A percentile compares a stretch with the other conserved stretches of the same genome.
Evolutionary conservation across 805 yeast genomes (phyloP).

Genomic region (Schizosaccharomyces lindneri): DNA sequence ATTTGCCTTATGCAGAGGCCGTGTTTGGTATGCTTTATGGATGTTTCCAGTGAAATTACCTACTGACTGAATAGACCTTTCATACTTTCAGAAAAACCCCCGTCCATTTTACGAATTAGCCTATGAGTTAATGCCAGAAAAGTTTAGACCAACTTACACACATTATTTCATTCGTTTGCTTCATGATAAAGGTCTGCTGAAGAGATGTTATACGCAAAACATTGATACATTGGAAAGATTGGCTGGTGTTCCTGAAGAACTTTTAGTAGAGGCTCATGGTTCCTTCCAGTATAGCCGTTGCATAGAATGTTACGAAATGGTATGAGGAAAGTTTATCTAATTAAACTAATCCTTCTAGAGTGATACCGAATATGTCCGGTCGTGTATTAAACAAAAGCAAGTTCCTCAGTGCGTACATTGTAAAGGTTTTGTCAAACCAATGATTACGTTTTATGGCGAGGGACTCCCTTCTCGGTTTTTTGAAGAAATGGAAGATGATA

Average conservation of each 20-base stretch:
- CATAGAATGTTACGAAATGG: constrained; percentile 39
- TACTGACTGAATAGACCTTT: constrained; percentile 11
- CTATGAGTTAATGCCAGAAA: constrained; percentile 68
- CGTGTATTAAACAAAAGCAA: constrained; percentile 9
- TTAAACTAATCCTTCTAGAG: not conserved
- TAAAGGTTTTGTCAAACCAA: constrained; percentile 64
- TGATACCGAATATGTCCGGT: constrained; percentile 3
- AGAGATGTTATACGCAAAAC: constrained; percentile 29
- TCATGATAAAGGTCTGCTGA: constrained; percentile 34
- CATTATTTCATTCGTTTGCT: constrained; percentile 48
- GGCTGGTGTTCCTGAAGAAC: constrained; percentile 45
- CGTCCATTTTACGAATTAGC: constrained; percentile 68
- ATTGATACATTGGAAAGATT: constrained; percentile 62
- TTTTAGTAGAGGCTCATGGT: constrained; percentile 80
- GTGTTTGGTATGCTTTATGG: constrained; percentile 45
- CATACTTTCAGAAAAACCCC: constrained; percentile 50
- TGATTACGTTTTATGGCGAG: constrained; percentile 81
- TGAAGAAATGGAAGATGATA: constrained; percentile 36
- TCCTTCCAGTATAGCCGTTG: constrained; percentile 73
- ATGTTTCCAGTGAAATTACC: too few species aligned
- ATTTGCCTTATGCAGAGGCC: constrained; percentile 82
- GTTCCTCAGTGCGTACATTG: constrained; percentile 34
- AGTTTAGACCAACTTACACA: constrained; percentile 58
- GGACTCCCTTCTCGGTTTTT: constrained; percentile 49
- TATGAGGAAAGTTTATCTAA: constrained; percentile 13